Evolutionary conservation across 805 yeast genomes (phyloP), one percentile per base, ranked within the genome.

Genomic region (Pichia phayaonensis): DNA sequence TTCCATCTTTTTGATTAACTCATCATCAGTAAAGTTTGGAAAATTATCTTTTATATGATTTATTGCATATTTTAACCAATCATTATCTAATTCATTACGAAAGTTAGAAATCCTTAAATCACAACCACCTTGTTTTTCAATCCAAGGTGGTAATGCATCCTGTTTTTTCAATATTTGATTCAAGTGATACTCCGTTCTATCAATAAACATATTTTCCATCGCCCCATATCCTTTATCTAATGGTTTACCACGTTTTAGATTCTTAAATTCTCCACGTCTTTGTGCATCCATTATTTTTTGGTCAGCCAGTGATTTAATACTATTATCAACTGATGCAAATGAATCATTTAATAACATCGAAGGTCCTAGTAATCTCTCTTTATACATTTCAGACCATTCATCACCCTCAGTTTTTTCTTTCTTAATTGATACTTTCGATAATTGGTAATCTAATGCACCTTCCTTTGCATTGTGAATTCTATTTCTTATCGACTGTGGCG

Each of bases 141-240:
- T 83, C 97, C 97, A 90, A 0, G 95, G 95, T 0, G 96, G 96
- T 12, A 81, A 70, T 1, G 87, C 81, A 45, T 87, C 90, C 64
- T 90, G 96, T 42, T 79, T 76, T 54, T 75, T 78, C 50, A 90
- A 67, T 43, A 90, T 83, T 54, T 86, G 81, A 66, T 90, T 90
- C 68, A 90, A 66, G 62, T 88, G 87, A 63, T 82, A 87, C 58
- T 84, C 95, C 48, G 81, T 86, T 53, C 76, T 76, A 64, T 79
- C 94, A 51, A 75, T 71, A 65, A 72, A 84, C 44, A 80, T 84
- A 62, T 70, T 79, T 23, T 54, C 55, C 56, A 67, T 70, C n/a
- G 66, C 63, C 47, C 69, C 63, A 44, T 59, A 65, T 18, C 68
- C 73, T 22, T 56, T 58, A 5, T 70, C 68, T 16, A 84, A 59